Evolutionary conservation across 2,329 filamentous ascomycete genomes (phyloP).

Genomic region (Tolypocladium cylindrosporum): DNA sequence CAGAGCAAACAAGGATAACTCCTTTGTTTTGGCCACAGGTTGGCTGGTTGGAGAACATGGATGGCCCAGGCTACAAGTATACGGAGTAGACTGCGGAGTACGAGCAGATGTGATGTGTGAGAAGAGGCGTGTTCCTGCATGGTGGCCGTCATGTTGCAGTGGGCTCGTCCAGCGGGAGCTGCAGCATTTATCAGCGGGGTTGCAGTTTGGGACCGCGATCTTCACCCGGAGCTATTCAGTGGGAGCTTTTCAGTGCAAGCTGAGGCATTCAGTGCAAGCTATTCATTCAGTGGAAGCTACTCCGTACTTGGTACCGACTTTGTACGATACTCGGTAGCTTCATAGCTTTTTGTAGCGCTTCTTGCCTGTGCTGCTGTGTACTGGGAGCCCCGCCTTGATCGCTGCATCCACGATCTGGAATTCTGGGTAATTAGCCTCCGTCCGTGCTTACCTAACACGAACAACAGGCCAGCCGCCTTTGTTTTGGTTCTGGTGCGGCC

Average conservation of each 20-base stretch:
- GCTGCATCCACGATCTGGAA: conserved; percentile 7
- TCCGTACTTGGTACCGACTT: too few relatives aligned
- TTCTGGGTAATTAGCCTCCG: conserved; percentile 12
- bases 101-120: neutral
- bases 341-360: neutral
- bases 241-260: neutral
- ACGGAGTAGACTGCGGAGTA: too few relatives aligned
- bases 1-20: neutral
- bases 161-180: neutral
- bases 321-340: too few relatives aligned
- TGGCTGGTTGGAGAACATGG: neutral
- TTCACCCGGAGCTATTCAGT: neutral
- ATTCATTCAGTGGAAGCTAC: too few relatives aligned
- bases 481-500: neutral
- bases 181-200: neutral
- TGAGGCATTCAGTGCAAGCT: too few relatives aligned
- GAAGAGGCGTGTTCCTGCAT: neutral
- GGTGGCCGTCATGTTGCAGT: neutral
- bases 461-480: neutral
- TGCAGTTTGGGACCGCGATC: neutral
- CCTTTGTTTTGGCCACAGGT: neutral
- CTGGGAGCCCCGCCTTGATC: neutral
- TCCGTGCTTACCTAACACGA: conserved; percentile 14
- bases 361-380: neutral
- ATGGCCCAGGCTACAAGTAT: neutral